Conservation (phyloP, 2,329 filamentous ascomycete genomes). For the Paecilomyces dactylethromorphus region DNA sequence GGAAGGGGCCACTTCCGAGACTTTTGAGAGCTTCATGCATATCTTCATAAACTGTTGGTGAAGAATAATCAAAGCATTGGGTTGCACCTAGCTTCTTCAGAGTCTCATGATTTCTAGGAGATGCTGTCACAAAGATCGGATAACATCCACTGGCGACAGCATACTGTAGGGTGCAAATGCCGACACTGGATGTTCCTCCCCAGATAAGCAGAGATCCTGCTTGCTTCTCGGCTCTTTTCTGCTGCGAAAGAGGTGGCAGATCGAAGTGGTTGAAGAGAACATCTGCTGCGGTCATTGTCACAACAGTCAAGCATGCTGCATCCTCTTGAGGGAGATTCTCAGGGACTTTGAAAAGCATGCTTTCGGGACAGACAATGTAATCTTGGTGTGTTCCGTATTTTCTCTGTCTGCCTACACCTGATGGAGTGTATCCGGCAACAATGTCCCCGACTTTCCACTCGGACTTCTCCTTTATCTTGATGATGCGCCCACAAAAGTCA, state of each 20-base stretch:
- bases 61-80: constrained; percentile 4
- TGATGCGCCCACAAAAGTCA: constrained; percentile 2
- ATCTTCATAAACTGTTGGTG: constrained; percentile 1
- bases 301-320: not conserved
- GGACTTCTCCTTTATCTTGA: not conserved
- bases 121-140: constrained; percentile 20
- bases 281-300: not conserved
- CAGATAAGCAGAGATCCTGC: not conserved
- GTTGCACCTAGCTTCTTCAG: constrained; percentile 2
- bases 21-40: not conserved
- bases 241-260: not conserved
- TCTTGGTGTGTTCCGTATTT: not conserved
- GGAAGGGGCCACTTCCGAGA: not conserved
- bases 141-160: constrained; percentile 2
- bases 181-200: not conserved
- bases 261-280: not conserved
- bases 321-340: not conserved
- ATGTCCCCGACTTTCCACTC: not conserved
- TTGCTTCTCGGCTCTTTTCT: not conserved
- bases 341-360: constrained; percentile 1
- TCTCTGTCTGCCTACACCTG: not conserved
- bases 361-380: not conserved
- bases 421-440: not conserved
- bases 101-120: constrained; percentile 12
- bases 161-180: not conserved